phyloP scores from a whole-genome alignment of 163 green algal species.

The Trebouxia gelatinosa region DNA sequence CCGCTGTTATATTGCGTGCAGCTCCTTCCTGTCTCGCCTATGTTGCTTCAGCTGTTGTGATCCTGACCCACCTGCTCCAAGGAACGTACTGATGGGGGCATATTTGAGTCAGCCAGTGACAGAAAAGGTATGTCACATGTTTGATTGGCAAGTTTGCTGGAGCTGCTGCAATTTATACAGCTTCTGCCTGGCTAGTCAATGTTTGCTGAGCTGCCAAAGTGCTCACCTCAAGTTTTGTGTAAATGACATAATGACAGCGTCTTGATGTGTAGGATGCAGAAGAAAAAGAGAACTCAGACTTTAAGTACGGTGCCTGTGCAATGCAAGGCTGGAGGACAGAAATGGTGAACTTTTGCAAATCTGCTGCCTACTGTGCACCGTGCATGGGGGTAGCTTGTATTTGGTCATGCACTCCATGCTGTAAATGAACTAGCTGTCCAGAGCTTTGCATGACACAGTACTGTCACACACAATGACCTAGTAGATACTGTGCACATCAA shows the following conservation, averaged over 20 bases:
- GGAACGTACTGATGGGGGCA: slow-evolving; percentile 49
- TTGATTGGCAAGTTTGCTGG: neutral
- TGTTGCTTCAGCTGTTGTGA: slow-evolving; percentile 23
- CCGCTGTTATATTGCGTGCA: neutral
- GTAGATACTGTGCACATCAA: too few relatives aligned
- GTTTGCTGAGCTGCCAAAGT: neutral
- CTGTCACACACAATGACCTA: too few relatives aligned
- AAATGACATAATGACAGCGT: neutral
- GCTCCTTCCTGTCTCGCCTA: slow-evolving; percentile 4
- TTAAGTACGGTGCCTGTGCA: slow-evolving; percentile 57
- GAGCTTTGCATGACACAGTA: too few relatives aligned
- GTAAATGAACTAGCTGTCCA: too few relatives aligned
- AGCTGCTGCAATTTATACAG: neutral
- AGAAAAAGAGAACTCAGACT: slow-evolving; percentile 54
- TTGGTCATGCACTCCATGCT: neutral
- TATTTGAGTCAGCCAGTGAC: slow-evolving; percentile 58
- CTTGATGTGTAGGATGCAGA: slow-evolving; percentile 51
- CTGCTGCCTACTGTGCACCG: too few relatives aligned
- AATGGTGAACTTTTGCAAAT: slow-evolving; percentile 47
- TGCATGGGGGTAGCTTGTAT: too few relatives aligned
- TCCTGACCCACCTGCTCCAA: neutral
- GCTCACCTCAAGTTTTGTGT: neutral
- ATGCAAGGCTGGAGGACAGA: slow-evolving; percentile 77
- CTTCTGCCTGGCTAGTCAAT: neutral
- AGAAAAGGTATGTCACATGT: slow-evolving; percentile 49